phyloP scores from a whole-genome alignment of 73 alveolate species.

The Paramecium sonneborni region DNA sequence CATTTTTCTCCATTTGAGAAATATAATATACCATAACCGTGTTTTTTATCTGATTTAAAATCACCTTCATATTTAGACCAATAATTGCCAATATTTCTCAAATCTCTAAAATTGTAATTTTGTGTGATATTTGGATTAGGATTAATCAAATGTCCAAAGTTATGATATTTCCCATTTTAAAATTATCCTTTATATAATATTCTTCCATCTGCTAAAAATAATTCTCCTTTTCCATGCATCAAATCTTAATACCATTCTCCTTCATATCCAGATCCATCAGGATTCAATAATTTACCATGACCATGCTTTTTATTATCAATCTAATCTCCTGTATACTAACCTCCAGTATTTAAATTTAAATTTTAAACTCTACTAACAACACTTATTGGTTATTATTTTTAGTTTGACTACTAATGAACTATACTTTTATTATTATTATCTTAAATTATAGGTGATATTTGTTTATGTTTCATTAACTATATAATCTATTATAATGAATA shows the following conservation, averaged over 20 bases:
- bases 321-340: background rate
- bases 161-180: background rate
- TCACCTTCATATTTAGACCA: slow-evolving; percentile 53
- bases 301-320: background rate
- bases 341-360: background rate
- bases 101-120: background rate
- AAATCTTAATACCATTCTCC: slow-evolving; percentile 28
- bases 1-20: slow-evolving; percentile 23
- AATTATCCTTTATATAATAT: background rate
- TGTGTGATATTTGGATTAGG: background rate
- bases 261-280: slow-evolving; percentile 51
- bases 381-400: background rate
- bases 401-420: background rate
- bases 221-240: slow-evolving; percentile 30
- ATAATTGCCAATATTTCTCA: background rate
- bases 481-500: background rate
- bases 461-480: background rate
- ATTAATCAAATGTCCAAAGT: background rate
- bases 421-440: too few species aligned
- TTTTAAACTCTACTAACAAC: background rate
- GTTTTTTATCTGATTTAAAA: background rate
- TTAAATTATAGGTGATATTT: background rate
- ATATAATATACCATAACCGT: slow-evolving; percentile 8
- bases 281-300: background rate
- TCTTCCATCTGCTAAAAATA: background rate